Conservation (phyloP, 805 yeast species). For the Isabelozyma heimii region DNA sequence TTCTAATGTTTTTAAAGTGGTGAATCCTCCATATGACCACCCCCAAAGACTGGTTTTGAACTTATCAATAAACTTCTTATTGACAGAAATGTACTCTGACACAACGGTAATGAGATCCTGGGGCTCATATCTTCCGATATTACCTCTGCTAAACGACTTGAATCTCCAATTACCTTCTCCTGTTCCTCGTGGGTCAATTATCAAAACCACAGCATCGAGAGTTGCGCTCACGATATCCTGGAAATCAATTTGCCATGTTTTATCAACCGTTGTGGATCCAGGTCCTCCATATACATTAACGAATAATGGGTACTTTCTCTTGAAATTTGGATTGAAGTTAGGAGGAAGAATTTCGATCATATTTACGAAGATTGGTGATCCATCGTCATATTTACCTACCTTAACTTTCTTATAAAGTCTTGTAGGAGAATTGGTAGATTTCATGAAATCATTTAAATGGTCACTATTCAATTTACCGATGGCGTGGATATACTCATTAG, state of each 20-base stretch:
- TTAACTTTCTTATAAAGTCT: conserved; percentile 33
- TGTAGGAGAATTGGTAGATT: conserved; percentile 49
- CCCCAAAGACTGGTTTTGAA: conserved; percentile 88
- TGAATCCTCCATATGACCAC: conserved; percentile 96
- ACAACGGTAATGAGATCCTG: conserved; percentile 58
- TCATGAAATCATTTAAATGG: conserved; percentile 13
- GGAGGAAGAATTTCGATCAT: conserved; percentile 64
- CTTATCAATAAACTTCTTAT: conserved; percentile 49
- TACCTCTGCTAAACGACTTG: conserved; percentile 52
- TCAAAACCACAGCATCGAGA: conserved; percentile 58
- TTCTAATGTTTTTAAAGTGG: conserved; percentile 88
- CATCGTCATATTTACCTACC: conserved; percentile 30
- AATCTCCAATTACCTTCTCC: conserved; percentile 75
- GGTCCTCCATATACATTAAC: conserved; percentile 81
- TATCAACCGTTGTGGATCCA: conserved; percentile 60
- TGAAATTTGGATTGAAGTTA: conserved; percentile 40
- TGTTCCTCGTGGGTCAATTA: conserved; percentile 80
- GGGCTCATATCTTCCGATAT: conserved; percentile 76
- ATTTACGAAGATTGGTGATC: conserved; percentile 34
- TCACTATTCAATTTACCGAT: conserved; percentile 15
- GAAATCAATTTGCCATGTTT: conserved; percentile 49
- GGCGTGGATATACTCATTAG: conserved; percentile 10
- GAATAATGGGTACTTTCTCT: conserved; percentile 54
- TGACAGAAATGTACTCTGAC: conserved; percentile 45
- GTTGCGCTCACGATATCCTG: conserved; percentile 58